phyloP scores from a whole-genome alignment of 169 alveolate genomes.

The Plasmodium knowlesi region DNA sequence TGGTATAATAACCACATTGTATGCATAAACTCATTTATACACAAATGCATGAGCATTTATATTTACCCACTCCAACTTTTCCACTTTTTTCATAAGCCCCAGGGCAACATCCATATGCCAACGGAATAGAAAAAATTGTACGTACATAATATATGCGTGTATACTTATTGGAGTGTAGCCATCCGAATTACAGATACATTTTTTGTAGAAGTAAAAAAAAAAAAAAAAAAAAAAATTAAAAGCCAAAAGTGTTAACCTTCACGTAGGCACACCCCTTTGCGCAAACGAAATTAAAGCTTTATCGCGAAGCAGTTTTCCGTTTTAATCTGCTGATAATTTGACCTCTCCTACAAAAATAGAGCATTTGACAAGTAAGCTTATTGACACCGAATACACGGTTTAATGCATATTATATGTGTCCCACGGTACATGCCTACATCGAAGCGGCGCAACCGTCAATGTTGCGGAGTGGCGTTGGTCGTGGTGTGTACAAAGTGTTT shows the following conservation, averaged over 20 bases:
- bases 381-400: background rate
- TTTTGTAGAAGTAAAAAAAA: background rate
- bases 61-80: background rate
- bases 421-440: background rate
- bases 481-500: background rate
- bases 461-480: background rate
- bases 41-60: conserved; percentile 2
- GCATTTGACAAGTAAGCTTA: background rate
- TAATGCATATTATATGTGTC: background rate
- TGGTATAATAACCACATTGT: background rate
- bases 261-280: background rate
- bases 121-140: background rate
- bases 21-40: conserved; percentile 3
- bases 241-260: background rate
- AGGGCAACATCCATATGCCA: background rate
- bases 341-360: background rate
- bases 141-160: background rate
- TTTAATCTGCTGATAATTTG: background rate
- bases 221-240: background rate
- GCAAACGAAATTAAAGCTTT: background rate
- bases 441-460: background rate
- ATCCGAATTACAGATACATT: background rate
- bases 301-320: background rate
- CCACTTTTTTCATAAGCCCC: background rate
- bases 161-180: background rate